phyloP scores from a whole-genome alignment of 768 basidiomycete genomes.

The Mycena pura region DNA sequence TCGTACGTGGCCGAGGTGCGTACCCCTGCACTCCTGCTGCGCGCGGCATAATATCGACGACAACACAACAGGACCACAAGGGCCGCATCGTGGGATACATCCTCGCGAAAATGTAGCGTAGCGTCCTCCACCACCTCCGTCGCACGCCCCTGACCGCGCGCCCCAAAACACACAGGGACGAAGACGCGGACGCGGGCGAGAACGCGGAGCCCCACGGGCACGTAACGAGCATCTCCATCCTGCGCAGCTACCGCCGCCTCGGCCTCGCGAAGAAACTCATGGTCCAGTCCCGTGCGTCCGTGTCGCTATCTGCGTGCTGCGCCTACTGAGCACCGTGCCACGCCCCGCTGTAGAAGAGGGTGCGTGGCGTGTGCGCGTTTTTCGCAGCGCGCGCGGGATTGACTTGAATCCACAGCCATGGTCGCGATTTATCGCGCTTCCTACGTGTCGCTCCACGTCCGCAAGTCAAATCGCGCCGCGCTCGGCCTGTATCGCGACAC shows the following conservation, averaged over 20 bases:
- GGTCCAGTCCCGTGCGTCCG: constrained; percentile 87
- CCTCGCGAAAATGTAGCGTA: constrained; percentile 91
- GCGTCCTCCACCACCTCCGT: constrained; percentile 28
- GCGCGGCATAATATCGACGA: neutral
- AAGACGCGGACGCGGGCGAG: constrained; percentile 56
- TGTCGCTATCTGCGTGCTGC: neutral
- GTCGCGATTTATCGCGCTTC: constrained; percentile 81
- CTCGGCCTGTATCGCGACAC: constrained; percentile 88
- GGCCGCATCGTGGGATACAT: constrained; percentile 96
- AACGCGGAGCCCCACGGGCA: constrained; percentile 86
- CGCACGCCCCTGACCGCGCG: too few species aligned
- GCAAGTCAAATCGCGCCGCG: constrained; percentile 95
- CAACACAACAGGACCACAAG: constrained; percentile 63
- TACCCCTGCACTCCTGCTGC: neutral
- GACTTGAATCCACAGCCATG: constrained; percentile 74
- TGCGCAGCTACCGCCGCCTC: constrained; percentile 88
- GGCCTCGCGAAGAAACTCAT: constrained; percentile 96
- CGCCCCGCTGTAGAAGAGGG: constrained; percentile 12
- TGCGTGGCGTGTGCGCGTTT: neutral
- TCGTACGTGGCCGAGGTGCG: constrained; percentile 85
- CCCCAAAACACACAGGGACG: constrained; percentile 76
- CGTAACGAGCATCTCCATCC: constrained; percentile 95
- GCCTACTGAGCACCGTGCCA: neutral
- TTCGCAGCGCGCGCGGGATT: neutral
- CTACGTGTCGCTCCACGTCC: constrained; percentile 92